Percentiles rank a stretch among this genome's conserved stretches.
phyloP scores from a whole-genome alignment of 31 red algal genomes.

The Porphyra umbilicalis region DNA sequence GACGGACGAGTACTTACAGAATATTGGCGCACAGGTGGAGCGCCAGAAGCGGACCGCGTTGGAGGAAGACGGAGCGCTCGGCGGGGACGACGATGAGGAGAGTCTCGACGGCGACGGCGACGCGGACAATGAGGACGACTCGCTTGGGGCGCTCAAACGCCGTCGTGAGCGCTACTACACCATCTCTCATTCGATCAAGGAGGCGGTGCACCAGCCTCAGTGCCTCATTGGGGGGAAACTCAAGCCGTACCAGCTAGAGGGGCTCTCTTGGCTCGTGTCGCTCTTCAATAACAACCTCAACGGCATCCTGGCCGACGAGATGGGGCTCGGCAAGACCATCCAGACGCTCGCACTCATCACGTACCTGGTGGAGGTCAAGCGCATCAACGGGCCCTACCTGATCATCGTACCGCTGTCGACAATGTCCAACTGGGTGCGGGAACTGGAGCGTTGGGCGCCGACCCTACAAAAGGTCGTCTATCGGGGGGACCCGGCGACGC shows the following conservation, averaged over 20 bases:
- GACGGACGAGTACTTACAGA: conserved; percentile 86
- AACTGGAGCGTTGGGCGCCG: conserved; percentile 90
- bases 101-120: conserved; percentile 31
- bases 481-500: conserved; percentile 65
- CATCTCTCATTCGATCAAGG: conserved; percentile 80
- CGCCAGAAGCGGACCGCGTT: conserved; percentile 25
- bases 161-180: conserved; percentile 88
- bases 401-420: conserved; percentile 93
- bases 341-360: conserved; percentile 88
- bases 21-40: conserved; percentile 85
- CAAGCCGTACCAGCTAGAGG: conserved; percentile 91
- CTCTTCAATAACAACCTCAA: conserved; percentile 96
- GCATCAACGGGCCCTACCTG: conserved; percentile 76
- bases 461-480: conserved; percentile 69
- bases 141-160: conserved; percentile 71
- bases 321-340: conserved; percentile 99
- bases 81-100: conserved; percentile 6
- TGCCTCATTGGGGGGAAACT: conserved; percentile 84
- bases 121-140: conserved; percentile 19
- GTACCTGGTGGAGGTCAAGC: conserved; percentile 88
- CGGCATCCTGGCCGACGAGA: conserved; percentile 97
- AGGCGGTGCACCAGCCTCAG: conserved; percentile 83
- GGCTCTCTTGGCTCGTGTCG: conserved; percentile 96
- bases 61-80: conserved; percentile 25
- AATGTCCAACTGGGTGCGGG: conserved; percentile 95